Evolutionary conservation across 129 eudicot species (phyloP), one percentile per base, ranked within the genome.

Genomic region (Pseudognaphalium luteoalbum): DNA sequence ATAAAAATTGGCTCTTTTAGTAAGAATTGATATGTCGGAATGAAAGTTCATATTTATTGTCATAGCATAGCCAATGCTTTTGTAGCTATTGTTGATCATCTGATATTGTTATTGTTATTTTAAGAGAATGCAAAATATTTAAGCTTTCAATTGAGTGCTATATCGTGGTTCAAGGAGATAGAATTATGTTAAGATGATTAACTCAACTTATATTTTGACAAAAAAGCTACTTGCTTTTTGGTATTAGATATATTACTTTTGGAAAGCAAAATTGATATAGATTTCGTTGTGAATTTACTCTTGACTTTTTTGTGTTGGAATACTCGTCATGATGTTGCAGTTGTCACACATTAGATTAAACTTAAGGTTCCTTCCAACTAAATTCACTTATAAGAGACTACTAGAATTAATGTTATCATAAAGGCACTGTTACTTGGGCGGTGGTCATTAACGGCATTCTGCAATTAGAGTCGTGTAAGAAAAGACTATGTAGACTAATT

Each of bases 371-470:
- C 32, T 39, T 41, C 57, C 9, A 47, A 47, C n/a, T 47, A 4
- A 47, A 47, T 47, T 47, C 54, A 47, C 54, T 47, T 47, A 20
- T 9, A 10, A n/a, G 10, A 67, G 4, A 33, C 58, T 39, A 57
- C 74, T 35, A 25, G 22, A 73, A 30, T 66, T 67, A 74, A 50
- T 56, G 71, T 32, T 74, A 66, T 68, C 58, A 80, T 73, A 67
- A 68, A 58, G 76, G 21, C 74, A 59, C 84, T 72, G 57, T 57
- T 74, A 67, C 32, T n/a, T 80, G 47, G 57, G 33, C 44, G 75
- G 74, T 80, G 69, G 75, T 73, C 69, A 58, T 58, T 33, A 58
- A 52, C 34, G 66, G 8, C 71, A 74, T 58, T 80, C 52, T 20
- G 30, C 47, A 59, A 74, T 21, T 59, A 47, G 22, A 80, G 71